Percentiles rank a stretch among this genome's conserved stretches.
Evolutionary conservation across 306 rosid species (phyloP).

Genomic region (Citrullus mucosospermus): DNA sequence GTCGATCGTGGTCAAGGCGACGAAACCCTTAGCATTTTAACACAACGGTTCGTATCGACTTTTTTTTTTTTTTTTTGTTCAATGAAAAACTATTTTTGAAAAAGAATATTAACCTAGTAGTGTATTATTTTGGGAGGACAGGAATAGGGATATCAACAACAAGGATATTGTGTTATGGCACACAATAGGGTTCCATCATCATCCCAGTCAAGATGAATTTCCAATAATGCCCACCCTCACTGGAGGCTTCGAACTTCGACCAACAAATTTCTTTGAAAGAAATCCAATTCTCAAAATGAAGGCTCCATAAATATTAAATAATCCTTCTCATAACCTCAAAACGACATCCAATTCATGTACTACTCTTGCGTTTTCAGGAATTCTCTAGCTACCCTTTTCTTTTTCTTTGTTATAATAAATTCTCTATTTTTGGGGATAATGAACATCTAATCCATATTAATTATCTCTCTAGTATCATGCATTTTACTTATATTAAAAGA

Average conservation of each 20-base stretch:
- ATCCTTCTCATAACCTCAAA: too few relatives aligned
- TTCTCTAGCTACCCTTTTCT: too few relatives aligned
- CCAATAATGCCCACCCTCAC: conserved; percentile 53
- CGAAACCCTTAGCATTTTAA: conserved; percentile 50
- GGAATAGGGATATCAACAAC: neutral
- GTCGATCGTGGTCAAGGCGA: conserved; percentile 36
- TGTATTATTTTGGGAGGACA: conserved; percentile 1
- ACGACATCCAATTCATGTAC: neutral
- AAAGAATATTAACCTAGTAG: neutral
- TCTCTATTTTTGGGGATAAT: too few relatives aligned
- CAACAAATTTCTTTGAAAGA: conserved; percentile 61
- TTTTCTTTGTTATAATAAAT: too few relatives aligned
- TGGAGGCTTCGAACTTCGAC: conserved; percentile 41
- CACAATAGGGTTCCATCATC: conserved; percentile 53
- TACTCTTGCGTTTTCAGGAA: too few relatives aligned
- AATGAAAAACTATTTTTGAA: neutral
- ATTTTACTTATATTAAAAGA: too few relatives aligned
- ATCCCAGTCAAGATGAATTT: conserved; percentile 49
- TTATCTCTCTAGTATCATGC: too few relatives aligned
- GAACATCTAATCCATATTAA: too few relatives aligned
- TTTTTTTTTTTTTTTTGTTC: too few relatives aligned
- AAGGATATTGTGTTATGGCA: conserved; percentile 32
- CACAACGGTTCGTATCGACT: conserved; percentile 31
- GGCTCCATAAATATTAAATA: neutral
- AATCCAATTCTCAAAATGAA: conserved; percentile 20